phyloP scores from a whole-genome alignment of 169 alveolate species.

The Theileria luwenshuni region DNA sequence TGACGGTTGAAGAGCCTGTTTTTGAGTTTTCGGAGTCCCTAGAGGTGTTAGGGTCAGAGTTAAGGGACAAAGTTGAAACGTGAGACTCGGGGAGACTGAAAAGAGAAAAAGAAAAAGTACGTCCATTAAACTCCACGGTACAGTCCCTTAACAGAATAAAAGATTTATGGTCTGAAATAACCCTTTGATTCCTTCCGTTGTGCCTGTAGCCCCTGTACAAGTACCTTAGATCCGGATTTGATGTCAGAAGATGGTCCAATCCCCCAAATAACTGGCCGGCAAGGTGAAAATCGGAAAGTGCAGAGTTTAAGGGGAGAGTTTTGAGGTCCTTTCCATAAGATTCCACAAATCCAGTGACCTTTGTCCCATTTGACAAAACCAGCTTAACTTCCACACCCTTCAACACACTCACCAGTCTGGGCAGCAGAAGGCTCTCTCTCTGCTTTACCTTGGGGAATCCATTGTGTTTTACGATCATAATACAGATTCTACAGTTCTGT shows the following conservation, averaged over 20 bases:
- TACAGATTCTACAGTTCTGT: no score
- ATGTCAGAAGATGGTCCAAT: not conserved
- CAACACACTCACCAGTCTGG: slow-evolving; percentile 31
- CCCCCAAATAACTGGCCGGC: slow-evolving; percentile 5
- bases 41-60: not conserved
- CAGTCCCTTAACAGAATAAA: slow-evolving; percentile 27
- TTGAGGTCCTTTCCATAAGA: slow-evolving; percentile 27
- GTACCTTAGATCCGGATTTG: not conserved
- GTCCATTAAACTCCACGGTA: slow-evolving; percentile 1
- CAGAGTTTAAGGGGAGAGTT: slow-evolving; percentile 20
- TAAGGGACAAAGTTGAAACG: slow-evolving; percentile 22
- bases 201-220: slow-evolving; percentile 4
- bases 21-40: not conserved
- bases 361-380: slow-evolving; percentile 30
- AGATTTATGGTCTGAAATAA: slow-evolving; percentile 12
- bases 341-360: slow-evolving; percentile 31
- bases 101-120: not conserved
- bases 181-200: not conserved
- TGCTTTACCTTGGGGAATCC: not conserved
- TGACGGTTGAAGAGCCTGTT: not conserved
- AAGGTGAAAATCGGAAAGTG: slow-evolving; percentile 28
- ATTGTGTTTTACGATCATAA: not conserved
- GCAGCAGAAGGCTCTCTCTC: slow-evolving; percentile 37
- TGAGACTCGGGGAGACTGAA: slow-evolving; percentile 34
- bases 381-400: slow-evolving; percentile 26